Conservation (phyloP, 805 yeast genomes). For the Kuraishia capsulata region DNA sequence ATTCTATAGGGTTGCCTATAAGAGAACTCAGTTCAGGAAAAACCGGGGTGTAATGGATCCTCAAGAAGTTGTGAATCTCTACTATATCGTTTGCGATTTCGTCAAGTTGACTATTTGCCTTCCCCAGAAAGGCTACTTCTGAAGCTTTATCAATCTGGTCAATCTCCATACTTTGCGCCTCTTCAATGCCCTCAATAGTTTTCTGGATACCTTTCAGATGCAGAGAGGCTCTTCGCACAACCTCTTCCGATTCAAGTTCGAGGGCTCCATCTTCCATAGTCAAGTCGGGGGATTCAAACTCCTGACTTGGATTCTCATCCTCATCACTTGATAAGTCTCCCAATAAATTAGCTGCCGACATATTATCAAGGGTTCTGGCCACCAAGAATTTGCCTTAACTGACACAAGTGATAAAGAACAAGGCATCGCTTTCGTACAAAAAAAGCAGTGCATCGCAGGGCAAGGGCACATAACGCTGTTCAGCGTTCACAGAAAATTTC, state of each 20-base stretch:
- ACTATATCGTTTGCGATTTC: constrained; percentile 47
- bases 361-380: too few relatives aligned
- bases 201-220: constrained; percentile 14
- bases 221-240: constrained; percentile 15
- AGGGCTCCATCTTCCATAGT: not conserved
- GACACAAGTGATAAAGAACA: too few relatives aligned
- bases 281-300: not conserved
- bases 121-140: constrained; percentile 42
- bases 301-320: not conserved
- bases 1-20: constrained; percentile 53
- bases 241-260: constrained; percentile 9
- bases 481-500: too few relatives aligned
- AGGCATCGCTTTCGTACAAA: too few relatives aligned
- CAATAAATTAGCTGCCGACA: not conserved
- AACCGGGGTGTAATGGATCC: constrained; percentile 42
- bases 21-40: constrained; percentile 68
- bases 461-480: too few relatives aligned
- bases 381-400: too few relatives aligned
- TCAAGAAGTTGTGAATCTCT: constrained; percentile 38
- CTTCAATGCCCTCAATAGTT: constrained; percentile 13
- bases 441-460: too few relatives aligned
- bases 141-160: constrained; percentile 20
- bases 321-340: not conserved
- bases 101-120: constrained; percentile 44
- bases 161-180: constrained; percentile 17